Base-by-base conservation (phyloP, 305 asterid species). In the Ajuga reptans region DNA sequence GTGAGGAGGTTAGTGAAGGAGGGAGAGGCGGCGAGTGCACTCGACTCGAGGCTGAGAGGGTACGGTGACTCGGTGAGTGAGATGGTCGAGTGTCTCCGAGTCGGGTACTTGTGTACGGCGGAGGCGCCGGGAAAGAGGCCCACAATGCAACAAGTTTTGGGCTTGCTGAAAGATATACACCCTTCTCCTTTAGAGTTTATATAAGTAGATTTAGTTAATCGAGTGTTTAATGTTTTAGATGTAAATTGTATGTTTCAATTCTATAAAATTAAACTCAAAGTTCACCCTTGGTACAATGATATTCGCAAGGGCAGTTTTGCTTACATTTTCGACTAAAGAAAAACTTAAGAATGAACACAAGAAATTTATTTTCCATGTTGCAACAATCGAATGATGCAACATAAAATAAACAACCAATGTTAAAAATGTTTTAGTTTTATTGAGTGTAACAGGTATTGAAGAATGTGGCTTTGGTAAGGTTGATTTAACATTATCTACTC, bases 51-150 rank as follows among this genome's bases (percentile, higher is more conserved):
- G 71, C 74, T 92, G 69, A 82, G 74, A 24, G 76, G 64, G 15
- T 72, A 77, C 27, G 79, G 75, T 4, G 95, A 85, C 78, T 79
- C 89, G 2, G 86, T 72, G 84, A 78, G 77, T 68, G 83, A 75
- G 83, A 90, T 90, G 98, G 89, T 83, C 64, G 96, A 88, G 83
- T 86, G 96, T 58, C 91, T 92, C 64, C 88, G 93, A 52, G 87
- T 92, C 12, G 91, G 92, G 56, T 90, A 86, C 71, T 62, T 92
- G 79, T 92, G 98, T 54, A 92, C 97, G 72, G 92, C 97, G 47
- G 97, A 89, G 77, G 50, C 59, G 21, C 72, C 91, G 21, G 87
- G 73, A 8, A 92, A 92, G 76, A 66, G 98, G 75, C 98, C 97
- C 8, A 79, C 84, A 0, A 90, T 92, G 97, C 92, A 85, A 51